Evolutionary conservation across 208 protist genomes (phyloP), one percentile per base, ranked within the genome.

Genomic region (Herpetomonas samuelpessoai): DNA sequence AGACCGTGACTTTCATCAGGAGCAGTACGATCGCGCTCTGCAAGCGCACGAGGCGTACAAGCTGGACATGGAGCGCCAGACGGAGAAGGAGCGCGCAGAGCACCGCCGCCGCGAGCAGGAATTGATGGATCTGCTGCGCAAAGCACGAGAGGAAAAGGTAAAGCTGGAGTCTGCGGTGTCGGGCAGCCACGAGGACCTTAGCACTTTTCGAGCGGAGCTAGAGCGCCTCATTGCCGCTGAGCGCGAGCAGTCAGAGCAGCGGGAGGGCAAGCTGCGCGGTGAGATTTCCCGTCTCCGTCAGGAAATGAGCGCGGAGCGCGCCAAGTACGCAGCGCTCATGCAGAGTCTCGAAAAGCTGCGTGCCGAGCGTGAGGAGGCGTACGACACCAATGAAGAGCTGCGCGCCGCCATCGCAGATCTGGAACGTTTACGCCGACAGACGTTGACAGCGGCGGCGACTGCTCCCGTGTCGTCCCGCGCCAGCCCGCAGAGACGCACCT

Each of bases 1-100:
- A 35, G 90, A 96, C 63, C 76, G 87, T 25, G 83, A 96, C 59
- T 83, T 86, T 58, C 90, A 93, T 46, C 86, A 91, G 45, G 90
- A 96, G 44, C 82, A 93, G 76, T 96, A 93, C 56, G 90, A 93
- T 52, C 61, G 69, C 2, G 79, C 85, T 3, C 54, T 91, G 24
- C 79, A 86, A 48, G 73, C 84, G 1, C 87, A 96, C 57, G 90
- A 96, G 61, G 71, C 74, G 29, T 93, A 92, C 67, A 96, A 96
- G 62, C 68, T 86, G 12, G 85, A 92, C 45, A 86, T 92, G 72
- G 84, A 92, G 73, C 78, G 73, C 29, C 82, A 92, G 54, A 66
- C 92, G 49, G 90, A 96, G 76, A 68, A 80, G 55, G 86, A 93
- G 69, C 83, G 90, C 0, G 63, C 68, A 35, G 70, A 72, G 21